phyloP scores from a whole-genome alignment of 768 basidiomycete species.

The Xanthoconium purpureum region DNA sequence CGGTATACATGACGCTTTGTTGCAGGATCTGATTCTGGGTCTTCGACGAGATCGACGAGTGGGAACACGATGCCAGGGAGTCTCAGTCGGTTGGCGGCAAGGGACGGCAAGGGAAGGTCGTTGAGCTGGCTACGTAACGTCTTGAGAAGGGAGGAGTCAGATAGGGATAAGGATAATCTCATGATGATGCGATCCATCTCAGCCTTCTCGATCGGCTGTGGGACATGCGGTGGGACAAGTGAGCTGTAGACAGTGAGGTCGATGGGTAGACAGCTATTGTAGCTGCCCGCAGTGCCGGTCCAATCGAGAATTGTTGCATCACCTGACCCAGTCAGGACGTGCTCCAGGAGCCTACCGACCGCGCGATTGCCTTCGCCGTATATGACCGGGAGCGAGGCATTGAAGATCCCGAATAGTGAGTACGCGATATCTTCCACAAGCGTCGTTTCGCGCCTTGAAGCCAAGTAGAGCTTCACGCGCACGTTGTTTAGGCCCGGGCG shows the following conservation, averaged over 20 bases:
- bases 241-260: neutral
- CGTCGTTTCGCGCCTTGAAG: slow-evolving; percentile 13
- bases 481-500: neutral
- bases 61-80: neutral
- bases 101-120: neutral
- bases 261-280: neutral
- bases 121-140: neutral
- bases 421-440: slow-evolving; percentile 15
- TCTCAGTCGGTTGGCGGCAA: neutral
- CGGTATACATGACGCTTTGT: neutral
- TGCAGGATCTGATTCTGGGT: neutral
- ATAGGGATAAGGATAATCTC: neutral
- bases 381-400: slow-evolving; percentile 3
- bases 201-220: neutral
- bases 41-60: neutral
- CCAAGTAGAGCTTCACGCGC: slow-evolving; percentile 9
- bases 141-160: too few species aligned
- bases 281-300: neutral
- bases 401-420: slow-evolving; percentile 14
- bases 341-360: neutral
- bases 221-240: neutral
- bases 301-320: neutral
- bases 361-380: slow-evolving; percentile 13
- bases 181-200: too few species aligned
- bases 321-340: neutral